These are phyloP conservation scores for Mollisiaceae sp. DNA, from an alignment of 2,329 filamentous ascomycete genomes.

Conservation along the genomic window DNA sequence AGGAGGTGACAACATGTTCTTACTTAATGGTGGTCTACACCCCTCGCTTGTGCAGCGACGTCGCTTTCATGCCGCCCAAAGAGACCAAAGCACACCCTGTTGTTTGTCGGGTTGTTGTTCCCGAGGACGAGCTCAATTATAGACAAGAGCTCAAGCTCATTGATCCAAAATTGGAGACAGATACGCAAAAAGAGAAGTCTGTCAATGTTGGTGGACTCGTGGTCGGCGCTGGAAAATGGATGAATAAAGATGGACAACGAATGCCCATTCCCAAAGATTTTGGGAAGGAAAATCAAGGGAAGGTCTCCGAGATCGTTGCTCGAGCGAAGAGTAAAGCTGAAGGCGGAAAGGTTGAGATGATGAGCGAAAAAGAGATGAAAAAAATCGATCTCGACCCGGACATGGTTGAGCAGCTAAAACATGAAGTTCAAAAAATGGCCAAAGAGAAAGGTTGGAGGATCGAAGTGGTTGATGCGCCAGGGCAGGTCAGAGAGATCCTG, in stretches of 20 bases:
- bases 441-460: constrained; percentile 78
- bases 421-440: constrained; percentile 71
- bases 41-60: constrained; percentile 73
- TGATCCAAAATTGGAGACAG: constrained; percentile 31
- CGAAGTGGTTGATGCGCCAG: constrained; percentile 74
- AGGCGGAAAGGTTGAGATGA: constrained; percentile 39
- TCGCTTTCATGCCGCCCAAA: constrained; percentile 73
- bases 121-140: constrained; percentile 45
- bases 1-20: constrained; percentile 72
- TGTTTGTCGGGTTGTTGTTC: constrained; percentile 64
- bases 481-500: constrained; percentile 65
- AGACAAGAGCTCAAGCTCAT: constrained; percentile 47
- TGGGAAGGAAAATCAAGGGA: constrained; percentile 59
- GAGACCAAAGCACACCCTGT: constrained; percentile 67
- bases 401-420: constrained; percentile 70
- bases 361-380: constrained; percentile 71
- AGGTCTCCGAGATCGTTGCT: constrained; percentile 33
- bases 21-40: constrained; percentile 79
- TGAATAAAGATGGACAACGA: constrained; percentile 38
- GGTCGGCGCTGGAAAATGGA: constrained; percentile 40
- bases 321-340: constrained; percentile 38
- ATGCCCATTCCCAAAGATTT: constrained; percentile 45
- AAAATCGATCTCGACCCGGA: constrained; percentile 62
- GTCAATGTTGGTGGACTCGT: constrained; percentile 39
- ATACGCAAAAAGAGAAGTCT: constrained; percentile 47